Evolutionary conservation across 2,329 filamentous ascomycete species (phyloP).

Genomic region (Cytospora paraplurivora): DNA sequence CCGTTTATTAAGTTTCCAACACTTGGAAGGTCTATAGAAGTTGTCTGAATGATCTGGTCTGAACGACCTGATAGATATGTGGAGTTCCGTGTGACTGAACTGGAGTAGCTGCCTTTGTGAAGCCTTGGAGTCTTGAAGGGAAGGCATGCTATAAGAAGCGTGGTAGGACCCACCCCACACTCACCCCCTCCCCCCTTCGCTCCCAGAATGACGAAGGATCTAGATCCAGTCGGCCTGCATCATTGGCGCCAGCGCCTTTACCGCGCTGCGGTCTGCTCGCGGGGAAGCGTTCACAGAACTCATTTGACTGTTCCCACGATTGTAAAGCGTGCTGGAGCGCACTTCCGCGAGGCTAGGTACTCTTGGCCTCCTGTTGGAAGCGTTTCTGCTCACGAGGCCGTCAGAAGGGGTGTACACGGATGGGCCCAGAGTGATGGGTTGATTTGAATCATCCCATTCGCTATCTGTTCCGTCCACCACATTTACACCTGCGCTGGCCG

Average conservation of each 20-base stretch:
- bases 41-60: too few relatives aligned
- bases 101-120: neutral
- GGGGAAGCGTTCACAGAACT: conserved; percentile 10
- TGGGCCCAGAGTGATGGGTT: conserved; percentile 47
- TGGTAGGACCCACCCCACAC: too few relatives aligned
- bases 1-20: too few relatives aligned
- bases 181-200: too few relatives aligned
- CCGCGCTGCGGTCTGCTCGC: conserved; percentile 16
- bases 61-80: too few relatives aligned
- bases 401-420: conserved; percentile 51
- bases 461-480: conserved; percentile 28
- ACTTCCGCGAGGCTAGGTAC: conserved; percentile 48
- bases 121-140: neutral
- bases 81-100: too few relatives aligned
- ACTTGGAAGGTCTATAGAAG: too few relatives aligned
- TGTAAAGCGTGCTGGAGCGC: conserved; percentile 41
- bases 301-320: conserved; percentile 5
- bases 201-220: neutral
- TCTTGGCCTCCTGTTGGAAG: conserved; percentile 37
- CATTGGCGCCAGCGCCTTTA: conserved; percentile 13
- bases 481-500: conserved; percentile 30
- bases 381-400: conserved; percentile 33
- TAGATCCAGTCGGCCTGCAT: conserved; percentile 27
- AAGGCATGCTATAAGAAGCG: conserved; percentile 9
- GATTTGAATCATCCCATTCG: conserved; percentile 36